Evolutionary conservation across 352 stramenopile genomes (phyloP), one percentile per base, ranked within the genome.

Genomic region (Elongisporangium anandrum): DNA sequence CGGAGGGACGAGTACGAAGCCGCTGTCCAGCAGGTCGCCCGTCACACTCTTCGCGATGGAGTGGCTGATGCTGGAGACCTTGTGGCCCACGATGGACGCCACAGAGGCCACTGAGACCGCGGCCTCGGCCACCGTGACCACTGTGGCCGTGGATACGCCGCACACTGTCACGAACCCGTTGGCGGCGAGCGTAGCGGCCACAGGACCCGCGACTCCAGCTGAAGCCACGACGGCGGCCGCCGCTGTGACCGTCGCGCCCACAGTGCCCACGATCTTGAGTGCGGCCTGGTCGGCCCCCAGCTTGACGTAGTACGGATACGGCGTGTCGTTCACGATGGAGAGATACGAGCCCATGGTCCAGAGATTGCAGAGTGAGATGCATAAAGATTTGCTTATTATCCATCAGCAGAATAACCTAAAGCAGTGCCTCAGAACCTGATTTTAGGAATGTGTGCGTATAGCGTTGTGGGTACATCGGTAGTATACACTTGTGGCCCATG

Each of bases 311-410:
- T 67, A 80, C 0, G 61, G 58, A 58, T 80, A 60, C 1, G 62
- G 19, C 17, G 72, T 80, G 62, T 80, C 73, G 67, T 80, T 80
- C 52, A 63, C 61, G 60, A 80, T 77, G 34, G 72, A 78, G 54
- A 80, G 67, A 55, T 77, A 77, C 16, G 69, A 77, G 60, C 69
- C 69, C 72, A 81, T 81, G 50, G 13, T 61, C 29, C 29, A 41
- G 29, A 9, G 29, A 41, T 41, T 41, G 29, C n/a, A 41, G 29
- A 41, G 29, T 41, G 24, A 34, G 4, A 34, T 41, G 29, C 29
- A 41, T 8, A 4, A 41, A 41, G 29, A 41, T 41, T 8, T 15
- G 24, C 24, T 7, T 7, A 34, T 34, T 34, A 34, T 34, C 24
- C 24, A 34, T 34, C 24, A 34, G 24, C 24, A 34, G 24, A 34